These are phyloP conservation scores for Atkinsonella hypoxylon DNA, from an alignment of 2,329 filamentous ascomycete species.

Conservation along the genomic window DNA sequence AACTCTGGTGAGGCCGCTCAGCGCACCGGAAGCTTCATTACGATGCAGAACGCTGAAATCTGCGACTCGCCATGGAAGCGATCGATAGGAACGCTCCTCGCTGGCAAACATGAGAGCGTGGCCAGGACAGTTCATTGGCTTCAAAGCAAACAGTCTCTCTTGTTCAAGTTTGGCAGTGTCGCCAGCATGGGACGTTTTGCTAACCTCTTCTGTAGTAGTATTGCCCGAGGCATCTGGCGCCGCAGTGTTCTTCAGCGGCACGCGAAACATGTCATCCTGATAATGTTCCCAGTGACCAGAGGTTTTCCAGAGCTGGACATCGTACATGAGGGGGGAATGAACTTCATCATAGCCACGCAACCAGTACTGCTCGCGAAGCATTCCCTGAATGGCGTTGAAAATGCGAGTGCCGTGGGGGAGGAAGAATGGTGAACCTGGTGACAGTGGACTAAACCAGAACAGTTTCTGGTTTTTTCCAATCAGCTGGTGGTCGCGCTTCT, in stretches of 20 bases:
- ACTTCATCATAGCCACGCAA: constrained; percentile 92
- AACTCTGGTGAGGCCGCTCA: constrained; percentile 83
- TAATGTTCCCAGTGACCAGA: constrained; percentile 83
- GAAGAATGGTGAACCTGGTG: constrained; percentile 89
- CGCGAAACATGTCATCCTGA: constrained; percentile 73
- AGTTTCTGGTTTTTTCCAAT: constrained; percentile 93
- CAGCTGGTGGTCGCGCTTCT: constrained; percentile 88
- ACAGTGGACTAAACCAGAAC: constrained; percentile 91
- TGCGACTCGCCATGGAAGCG: constrained; percentile 83
- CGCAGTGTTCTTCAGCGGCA: too few relatives aligned
- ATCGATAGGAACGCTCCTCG: constrained; percentile 68
- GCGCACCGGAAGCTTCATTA: constrained; percentile 86
- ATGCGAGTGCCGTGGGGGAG: constrained; percentile 86
- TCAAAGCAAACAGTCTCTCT: constrained; percentile 51
- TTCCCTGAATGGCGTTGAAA: constrained; percentile 75
- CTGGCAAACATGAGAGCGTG: constrained; percentile 83
- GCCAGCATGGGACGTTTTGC: too few relatives aligned
- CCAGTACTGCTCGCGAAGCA: constrained; percentile 52
- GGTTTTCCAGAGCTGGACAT: constrained; percentile 82
- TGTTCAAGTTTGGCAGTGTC: constrained; percentile 62
- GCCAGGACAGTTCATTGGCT: constrained; percentile 97
- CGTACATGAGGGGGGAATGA: constrained; percentile 90
- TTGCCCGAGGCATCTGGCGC: too few relatives aligned
- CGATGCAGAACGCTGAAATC: constrained; percentile 94
- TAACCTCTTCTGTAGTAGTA: too few relatives aligned